Percentiles rank a stretch among this genome's conserved stretches.
Conservation (phyloP, 805 yeast genomes). For the Pichia nakasei region DNA sequence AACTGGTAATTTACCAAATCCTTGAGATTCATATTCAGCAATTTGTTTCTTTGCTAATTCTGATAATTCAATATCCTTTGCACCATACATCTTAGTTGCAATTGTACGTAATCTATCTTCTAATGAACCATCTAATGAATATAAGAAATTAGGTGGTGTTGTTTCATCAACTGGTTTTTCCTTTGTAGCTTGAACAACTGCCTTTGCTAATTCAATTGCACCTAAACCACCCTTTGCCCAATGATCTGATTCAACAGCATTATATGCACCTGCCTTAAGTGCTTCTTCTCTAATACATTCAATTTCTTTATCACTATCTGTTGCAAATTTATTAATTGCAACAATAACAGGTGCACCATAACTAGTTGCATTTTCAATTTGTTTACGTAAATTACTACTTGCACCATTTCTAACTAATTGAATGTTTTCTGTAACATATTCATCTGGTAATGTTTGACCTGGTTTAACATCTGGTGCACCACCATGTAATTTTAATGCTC, state of each 20-base stretch:
- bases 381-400: conserved; percentile 61
- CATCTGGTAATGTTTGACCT: conserved; percentile 70
- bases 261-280: conserved; percentile 67
- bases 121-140: conserved; percentile 47
- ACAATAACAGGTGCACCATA: conserved; percentile 77
- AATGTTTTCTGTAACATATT: conserved; percentile 61
- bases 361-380: conserved; percentile 59
- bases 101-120: conserved; percentile 61
- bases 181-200: conserved; percentile 55
- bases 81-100: conserved; percentile 74
- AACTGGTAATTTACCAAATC: conserved; percentile 68
- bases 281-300: conserved; percentile 60
- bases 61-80: conserved; percentile 58
- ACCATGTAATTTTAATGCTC: conserved; percentile 81
- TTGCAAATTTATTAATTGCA: conserved; percentile 71
- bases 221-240: conserved; percentile 86
- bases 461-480: conserved; percentile 87
- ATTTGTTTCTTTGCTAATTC: conserved; percentile 65
- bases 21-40: conserved; percentile 60
- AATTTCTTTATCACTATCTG: conserved; percentile 63
- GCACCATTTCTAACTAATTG: conserved; percentile 64
- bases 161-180: conserved; percentile 22
- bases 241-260: conserved; percentile 74
- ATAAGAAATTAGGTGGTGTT: conserved; percentile 39
- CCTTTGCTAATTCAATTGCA: conserved; percentile 64